Evolutionary conservation across 1,284 basidiomycete genomes (phyloP).

Genomic region (Bjerkandera adusta): DNA sequence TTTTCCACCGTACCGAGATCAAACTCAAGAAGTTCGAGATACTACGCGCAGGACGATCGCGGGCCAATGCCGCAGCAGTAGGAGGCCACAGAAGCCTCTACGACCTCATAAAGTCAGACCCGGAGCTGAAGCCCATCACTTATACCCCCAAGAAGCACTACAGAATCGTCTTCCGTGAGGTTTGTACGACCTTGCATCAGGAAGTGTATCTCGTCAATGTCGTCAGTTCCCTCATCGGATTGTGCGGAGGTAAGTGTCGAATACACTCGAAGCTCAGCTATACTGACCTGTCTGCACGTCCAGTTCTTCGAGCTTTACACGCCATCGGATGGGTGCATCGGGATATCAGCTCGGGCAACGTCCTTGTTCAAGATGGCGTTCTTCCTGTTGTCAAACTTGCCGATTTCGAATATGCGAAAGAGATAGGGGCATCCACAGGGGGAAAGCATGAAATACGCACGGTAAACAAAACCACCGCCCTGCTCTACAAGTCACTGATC

Average conservation of each 20-base stretch:
- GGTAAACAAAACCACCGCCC: background rate
- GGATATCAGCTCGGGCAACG: constrained; percentile 1
- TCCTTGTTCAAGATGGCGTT: background rate
- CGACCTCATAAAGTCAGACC: too few relatives aligned
- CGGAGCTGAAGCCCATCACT: too few relatives aligned
- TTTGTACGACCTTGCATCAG: background rate
- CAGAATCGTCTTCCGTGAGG: constrained; percentile 5
- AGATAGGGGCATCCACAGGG: background rate
- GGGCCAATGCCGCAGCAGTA: too few relatives aligned
- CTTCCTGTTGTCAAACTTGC: background rate
- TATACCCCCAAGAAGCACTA: constrained; percentile 1
- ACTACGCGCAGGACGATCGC: too few relatives aligned
- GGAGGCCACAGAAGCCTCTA: too few relatives aligned
- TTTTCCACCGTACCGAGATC: too few relatives aligned
- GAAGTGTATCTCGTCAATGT: background rate
- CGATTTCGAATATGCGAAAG: constrained; percentile 4
- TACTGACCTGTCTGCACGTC: too few relatives aligned
- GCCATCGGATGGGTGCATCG: constrained; percentile 4
- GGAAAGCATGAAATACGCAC: background rate
- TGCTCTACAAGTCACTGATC: background rate
- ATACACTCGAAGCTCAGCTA: background rate
- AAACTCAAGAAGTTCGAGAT: too few relatives aligned
- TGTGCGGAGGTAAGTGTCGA: background rate
- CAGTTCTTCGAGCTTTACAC: background rate
- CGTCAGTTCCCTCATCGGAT: background rate